A percentile compares a stretch with the other conserved stretches of the same genome.
phyloP scores from a whole-genome alignment of 163 green algal species.

The Scenedesmus sp. region DNA sequence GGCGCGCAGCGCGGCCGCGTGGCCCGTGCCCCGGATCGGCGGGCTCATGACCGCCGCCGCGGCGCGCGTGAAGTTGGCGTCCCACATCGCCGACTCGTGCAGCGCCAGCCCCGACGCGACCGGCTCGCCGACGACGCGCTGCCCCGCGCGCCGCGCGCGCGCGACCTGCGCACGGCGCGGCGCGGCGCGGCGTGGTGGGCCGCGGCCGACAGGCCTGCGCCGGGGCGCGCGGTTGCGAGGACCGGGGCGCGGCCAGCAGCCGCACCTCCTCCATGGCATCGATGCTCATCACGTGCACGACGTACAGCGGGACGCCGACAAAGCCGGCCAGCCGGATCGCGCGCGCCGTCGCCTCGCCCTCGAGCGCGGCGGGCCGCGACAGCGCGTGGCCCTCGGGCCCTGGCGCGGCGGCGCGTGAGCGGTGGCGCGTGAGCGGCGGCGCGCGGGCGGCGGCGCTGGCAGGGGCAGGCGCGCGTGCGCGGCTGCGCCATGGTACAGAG shows the following conservation, averaged over 20 bases:
- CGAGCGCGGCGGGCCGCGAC: slow-evolving; percentile 82
- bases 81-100: slow-evolving; percentile 75
- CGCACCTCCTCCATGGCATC: slow-evolving; percentile 86
- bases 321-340: slow-evolving; percentile 87
- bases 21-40: slow-evolving; percentile 76
- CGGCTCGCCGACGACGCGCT: slow-evolving; percentile 76
- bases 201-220: background rate
- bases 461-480: too few species aligned
- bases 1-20: slow-evolving; percentile 60
- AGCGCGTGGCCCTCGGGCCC: slow-evolving; percentile 86
- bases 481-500: too few species aligned
- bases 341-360: slow-evolving; percentile 90
- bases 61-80: slow-evolving; percentile 67
- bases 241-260: too few species aligned
- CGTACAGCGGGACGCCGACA: slow-evolving; percentile 89
- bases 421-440: too few species aligned
- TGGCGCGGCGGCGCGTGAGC: too few species aligned
- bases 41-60: slow-evolving; percentile 92
- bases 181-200: background rate
- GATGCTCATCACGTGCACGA: slow-evolving; percentile 97
- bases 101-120: slow-evolving; percentile 81
- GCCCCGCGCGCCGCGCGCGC: slow-evolving; percentile 54
- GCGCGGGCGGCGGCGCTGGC: too few species aligned
- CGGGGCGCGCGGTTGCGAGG: too few species aligned
- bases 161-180: slow-evolving; percentile 49